These are phyloP conservation scores for Solanum hybrid DNA, from an alignment of 305 asterid genomes.

Conservation along the genomic window DNA sequence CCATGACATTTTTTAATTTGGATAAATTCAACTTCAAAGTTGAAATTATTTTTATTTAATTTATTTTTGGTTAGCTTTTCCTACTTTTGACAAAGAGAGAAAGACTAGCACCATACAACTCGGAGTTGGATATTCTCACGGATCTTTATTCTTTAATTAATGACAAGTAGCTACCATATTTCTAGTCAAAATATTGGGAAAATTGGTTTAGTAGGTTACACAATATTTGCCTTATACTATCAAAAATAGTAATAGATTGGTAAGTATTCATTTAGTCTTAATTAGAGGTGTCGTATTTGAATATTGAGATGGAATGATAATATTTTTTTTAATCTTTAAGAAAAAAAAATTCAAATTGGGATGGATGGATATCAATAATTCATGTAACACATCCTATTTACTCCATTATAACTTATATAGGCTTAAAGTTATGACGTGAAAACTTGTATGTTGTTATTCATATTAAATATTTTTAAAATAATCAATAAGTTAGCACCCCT, in stretches of 20 bases:
- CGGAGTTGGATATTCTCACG: not conserved
- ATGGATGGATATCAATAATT: not conserved
- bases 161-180: not conserved
- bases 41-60: not conserved
- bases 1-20: not conserved
- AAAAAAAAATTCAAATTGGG: not conserved
- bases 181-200: not conserved
- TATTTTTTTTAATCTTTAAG: not conserved
- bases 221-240: not conserved
- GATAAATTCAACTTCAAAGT: not conserved
- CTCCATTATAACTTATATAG: not conserved
- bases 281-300: not conserved
- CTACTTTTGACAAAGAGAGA: not conserved
- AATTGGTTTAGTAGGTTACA: not conserved
- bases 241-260: not conserved
- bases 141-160: not conserved
- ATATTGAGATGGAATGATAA: not conserved
- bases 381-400: not conserved
- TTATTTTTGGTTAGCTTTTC: not conserved
- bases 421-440: too few species aligned
- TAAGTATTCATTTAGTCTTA: not conserved
- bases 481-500: too few species aligned
- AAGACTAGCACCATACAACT: not conserved
- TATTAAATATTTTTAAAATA: too few species aligned
- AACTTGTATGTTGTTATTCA: too few species aligned